Percentiles rank a stretch among this genome's conserved stretches.
Conservation (phyloP, 1,284 basidiomycete genomes). For the Neotropicomus parvogracilis region DNA sequence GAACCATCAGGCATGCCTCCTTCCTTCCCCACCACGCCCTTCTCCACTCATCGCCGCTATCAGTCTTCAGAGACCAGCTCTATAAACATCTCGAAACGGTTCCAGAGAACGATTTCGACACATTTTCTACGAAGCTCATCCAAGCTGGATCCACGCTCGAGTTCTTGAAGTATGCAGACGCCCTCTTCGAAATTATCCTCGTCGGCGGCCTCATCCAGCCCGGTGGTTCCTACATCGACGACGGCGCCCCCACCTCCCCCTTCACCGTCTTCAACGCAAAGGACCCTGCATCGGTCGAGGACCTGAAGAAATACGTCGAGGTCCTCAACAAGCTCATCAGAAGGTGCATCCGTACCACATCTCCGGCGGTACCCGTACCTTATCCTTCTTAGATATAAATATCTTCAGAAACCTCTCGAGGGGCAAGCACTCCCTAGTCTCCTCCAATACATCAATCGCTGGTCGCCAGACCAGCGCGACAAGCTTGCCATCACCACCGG, state of each 20-base stretch:
- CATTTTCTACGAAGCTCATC: slow-evolving; percentile 80
- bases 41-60: slow-evolving; percentile 12
- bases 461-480: slow-evolving; percentile 70
- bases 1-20: slow-evolving; percentile 61
- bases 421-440: slow-evolving; percentile 79
- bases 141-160: slow-evolving; percentile 91
- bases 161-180: slow-evolving; percentile 92
- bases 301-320: slow-evolving; percentile 89
- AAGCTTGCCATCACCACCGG: slow-evolving; percentile 83
- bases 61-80: slow-evolving; percentile 94
- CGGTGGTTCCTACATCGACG: slow-evolving; percentile 88
- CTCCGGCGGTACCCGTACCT: slow-evolving; percentile 7
- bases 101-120: slow-evolving; percentile 77
- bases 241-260: slow-evolving; percentile 74
- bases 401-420: slow-evolving; percentile 95
- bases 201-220: slow-evolving; percentile 94
- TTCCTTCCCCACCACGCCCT: slow-evolving; percentile 7
- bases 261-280: slow-evolving; percentile 84
- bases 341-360: slow-evolving; percentile 49
- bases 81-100: slow-evolving; percentile 92
- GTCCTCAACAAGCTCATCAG: slow-evolving; percentile 94
- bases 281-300: slow-evolving; percentile 72
- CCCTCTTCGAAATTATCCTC: slow-evolving; percentile 92
- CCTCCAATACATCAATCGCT: slow-evolving; percentile 87
- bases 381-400: slow-evolving; percentile 76